Evolutionary conservation across 1,284 basidiomycete species (phyloP), one percentile per base, ranked within the genome.

Genomic region (Cystobasidiaceae sp.): DNA sequence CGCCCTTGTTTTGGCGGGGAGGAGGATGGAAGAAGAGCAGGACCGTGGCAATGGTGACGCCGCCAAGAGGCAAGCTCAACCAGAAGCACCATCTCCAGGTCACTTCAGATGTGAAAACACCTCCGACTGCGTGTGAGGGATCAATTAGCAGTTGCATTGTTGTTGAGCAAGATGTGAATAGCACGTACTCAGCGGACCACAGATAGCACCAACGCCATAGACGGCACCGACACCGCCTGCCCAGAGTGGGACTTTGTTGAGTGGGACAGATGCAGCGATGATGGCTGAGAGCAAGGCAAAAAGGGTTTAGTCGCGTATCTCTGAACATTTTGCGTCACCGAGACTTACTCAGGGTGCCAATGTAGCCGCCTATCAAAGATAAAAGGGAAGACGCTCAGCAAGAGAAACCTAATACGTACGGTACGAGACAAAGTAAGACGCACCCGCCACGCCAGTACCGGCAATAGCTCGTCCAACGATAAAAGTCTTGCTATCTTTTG

Each of bases 71-170:
- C 7, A 71, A 68, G 48, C 72, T 70, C 51, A 71, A 57, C 39
- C 45, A 73, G 52, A 74, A 74, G 63, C 73, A 73, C 73, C 73
- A 74, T 19, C 73, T 63, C 73, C 73, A 74, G 1, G 66, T 70
- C 3, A 71, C 73, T 49, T 63, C 25, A 19, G 64, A 58, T 7
- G 71, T 73, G 23, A 73, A 67, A 3, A 69, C 72, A 11, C 72
- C 71, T 3, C 67, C 70, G 11, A 21, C 70, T 63, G 33, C 71
- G 48, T 11, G 70, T 69, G 4, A 67, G 70, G 37, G 17, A 37
- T 30, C 21, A 54, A 17, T 69, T 64, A 61, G 52, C 25, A 58
- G 28, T n/a, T 49, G 11, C 15, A 55, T 23, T 21, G 34, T 37
- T 11, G 19, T 39, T 9, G 15, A 30, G 6, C 9, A 50, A n/a